These are phyloP conservation scores for Sugiyamaella qingdaonensis DNA, from an alignment of 805 yeast species.

Conservation along the genomic window DNA sequence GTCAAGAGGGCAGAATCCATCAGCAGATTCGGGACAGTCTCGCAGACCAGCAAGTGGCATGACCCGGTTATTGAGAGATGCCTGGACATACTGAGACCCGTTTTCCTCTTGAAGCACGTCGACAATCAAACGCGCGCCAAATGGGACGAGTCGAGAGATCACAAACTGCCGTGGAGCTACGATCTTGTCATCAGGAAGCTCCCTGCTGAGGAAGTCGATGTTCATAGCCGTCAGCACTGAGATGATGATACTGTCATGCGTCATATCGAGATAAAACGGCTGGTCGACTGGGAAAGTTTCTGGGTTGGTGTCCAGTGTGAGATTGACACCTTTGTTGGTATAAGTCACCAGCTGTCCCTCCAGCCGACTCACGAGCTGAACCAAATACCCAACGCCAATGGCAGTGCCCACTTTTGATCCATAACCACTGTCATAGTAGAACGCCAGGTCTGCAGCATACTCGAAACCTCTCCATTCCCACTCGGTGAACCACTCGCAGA, in stretches of 20 bases:
- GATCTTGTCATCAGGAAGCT: conserved; percentile 44
- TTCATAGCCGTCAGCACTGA: conserved; percentile 63
- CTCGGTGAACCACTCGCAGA: conserved; percentile 63
- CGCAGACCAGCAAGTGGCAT: conserved; percentile 35
- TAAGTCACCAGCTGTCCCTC: conserved; percentile 48
- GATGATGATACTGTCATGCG: conserved; percentile 71
- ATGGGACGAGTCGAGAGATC: conserved; percentile 38
- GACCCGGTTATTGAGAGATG: conserved; percentile 36
- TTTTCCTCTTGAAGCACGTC: conserved; percentile 33
- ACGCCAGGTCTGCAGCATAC: conserved; percentile 54
- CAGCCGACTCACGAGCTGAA: conserved; percentile 38
- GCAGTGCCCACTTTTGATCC: conserved; percentile 57
- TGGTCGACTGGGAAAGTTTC: conserved; percentile 40
- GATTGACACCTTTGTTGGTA: conserved; percentile 44
- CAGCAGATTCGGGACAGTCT: conserved; percentile 29
- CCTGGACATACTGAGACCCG: conserved; percentile 26
- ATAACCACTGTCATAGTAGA: conserved; percentile 60
- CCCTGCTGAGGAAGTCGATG: conserved; percentile 37
- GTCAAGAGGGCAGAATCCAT: conserved; percentile 34
- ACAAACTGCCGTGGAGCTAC: conserved; percentile 38
- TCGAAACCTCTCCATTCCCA: conserved; percentile 61
- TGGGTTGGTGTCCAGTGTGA: conserved; percentile 32
- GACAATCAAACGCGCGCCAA: conserved; percentile 37
- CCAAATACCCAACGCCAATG: conserved; percentile 57
- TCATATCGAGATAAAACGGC: conserved; percentile 61